phyloP scores from a whole-genome alignment of 331 rosid genomes.

The Quercus lobata region DNA sequence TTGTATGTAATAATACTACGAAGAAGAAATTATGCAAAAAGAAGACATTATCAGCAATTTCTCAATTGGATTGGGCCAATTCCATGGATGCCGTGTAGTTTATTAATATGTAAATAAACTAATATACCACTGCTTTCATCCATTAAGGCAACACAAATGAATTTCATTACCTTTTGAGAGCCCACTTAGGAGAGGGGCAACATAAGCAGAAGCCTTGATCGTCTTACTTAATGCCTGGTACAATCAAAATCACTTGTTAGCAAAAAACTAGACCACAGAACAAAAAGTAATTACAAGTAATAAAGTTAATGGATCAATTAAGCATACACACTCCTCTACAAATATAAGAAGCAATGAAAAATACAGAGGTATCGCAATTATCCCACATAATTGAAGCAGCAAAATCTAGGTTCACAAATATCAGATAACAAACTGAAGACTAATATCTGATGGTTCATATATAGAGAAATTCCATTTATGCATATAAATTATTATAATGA shows the following conservation, averaged over 20 bases:
- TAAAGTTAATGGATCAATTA: not conserved
- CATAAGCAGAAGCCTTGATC: conserved; percentile 39
- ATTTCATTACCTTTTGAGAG: conserved; percentile 63
- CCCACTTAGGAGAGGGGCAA: conserved; percentile 56
- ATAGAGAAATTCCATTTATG: not conserved
- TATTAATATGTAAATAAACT: not conserved
- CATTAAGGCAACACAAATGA: not conserved
- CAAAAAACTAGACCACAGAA: conserved; percentile 26
- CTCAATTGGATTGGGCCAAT: not conserved
- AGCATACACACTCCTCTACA: not conserved
- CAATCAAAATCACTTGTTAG: conserved; percentile 29
- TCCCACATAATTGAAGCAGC: not conserved
- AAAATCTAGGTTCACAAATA: not conserved
- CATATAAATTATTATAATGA: not conserved
- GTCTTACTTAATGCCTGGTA: conserved; percentile 59
- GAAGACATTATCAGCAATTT: not conserved
- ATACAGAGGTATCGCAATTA: not conserved
- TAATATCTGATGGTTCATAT: not conserved
- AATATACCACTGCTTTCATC: not conserved
- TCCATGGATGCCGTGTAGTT: not conserved
- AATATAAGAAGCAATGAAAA: not conserved
- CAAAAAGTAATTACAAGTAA: not conserved
- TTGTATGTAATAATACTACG: not conserved
- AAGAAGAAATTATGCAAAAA: not conserved
- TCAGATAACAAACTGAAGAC: not conserved